Evolutionary conservation across 139 green algal species (phyloP).

Genomic region (Edaphochlamys debaryana): DNA sequence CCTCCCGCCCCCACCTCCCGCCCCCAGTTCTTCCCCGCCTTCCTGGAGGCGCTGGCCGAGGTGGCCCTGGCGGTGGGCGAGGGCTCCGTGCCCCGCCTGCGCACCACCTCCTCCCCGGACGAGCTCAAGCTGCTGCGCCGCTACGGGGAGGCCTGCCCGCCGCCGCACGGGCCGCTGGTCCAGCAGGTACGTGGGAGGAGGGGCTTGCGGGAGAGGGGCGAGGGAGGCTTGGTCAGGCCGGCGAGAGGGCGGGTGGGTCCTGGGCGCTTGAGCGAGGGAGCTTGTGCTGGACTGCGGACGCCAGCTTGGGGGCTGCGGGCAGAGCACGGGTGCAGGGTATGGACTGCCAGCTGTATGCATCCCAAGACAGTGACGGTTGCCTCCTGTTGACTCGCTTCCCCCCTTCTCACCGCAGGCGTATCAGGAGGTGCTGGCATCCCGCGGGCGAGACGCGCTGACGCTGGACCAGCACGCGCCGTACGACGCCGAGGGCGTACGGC

Average conservation of each 20-base stretch:
- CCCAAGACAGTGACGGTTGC: too few species aligned
- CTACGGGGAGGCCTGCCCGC: conserved; percentile 20
- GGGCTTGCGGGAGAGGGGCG: too few species aligned
- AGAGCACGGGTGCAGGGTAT: too few species aligned
- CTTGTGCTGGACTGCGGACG: too few species aligned
- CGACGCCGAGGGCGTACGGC: not conserved
- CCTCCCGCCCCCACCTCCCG: too few species aligned
- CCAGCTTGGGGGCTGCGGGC: too few species aligned
- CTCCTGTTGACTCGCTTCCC: too few species aligned
- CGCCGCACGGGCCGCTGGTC: conserved; percentile 1
- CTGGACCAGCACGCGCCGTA: not conserved
- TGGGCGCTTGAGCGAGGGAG: too few species aligned
- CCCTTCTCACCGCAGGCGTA: conserved; percentile 13
- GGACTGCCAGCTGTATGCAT: too few species aligned
- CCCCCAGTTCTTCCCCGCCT: conserved; percentile 26
- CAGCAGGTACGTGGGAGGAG: conserved; percentile 9
- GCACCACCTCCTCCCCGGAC: not conserved
- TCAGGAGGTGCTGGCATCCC: not conserved
- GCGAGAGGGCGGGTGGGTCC: too few species aligned
- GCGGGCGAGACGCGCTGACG: conserved; percentile 9
- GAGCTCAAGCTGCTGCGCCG: conserved; percentile 22
- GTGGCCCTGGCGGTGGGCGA: conserved; percentile 32
- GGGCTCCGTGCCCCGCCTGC: not conserved
- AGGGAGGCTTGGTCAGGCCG: too few species aligned
- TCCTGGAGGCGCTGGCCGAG: conserved; percentile 37